phyloP scores from a whole-genome alignment of 805 yeast genomes.

The Kodamaea lidongshanica region DNA sequence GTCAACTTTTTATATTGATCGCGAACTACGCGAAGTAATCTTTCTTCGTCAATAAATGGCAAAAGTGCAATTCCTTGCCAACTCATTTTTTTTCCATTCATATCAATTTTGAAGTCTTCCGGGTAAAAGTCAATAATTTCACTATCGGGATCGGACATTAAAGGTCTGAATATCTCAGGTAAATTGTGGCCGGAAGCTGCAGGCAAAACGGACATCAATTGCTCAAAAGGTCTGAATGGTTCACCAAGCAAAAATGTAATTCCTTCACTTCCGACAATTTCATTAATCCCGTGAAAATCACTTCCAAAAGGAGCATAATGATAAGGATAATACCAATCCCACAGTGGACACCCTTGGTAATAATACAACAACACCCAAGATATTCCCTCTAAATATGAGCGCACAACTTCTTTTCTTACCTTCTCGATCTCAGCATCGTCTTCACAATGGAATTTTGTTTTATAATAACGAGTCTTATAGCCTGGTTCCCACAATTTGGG shows the following conservation, averaged over 20 bases:
- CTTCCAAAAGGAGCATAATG: conserved; percentile 98
- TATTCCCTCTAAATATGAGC: conserved; percentile 83
- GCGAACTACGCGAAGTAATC: conserved; percentile 62
- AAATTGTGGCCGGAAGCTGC: conserved; percentile 86
- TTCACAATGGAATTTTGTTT: conserved; percentile 58
- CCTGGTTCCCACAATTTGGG: conserved; percentile 82
- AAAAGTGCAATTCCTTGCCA: conserved; percentile 92
- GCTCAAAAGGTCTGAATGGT: conserved; percentile 90
- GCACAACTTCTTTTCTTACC: conserved; percentile 54
- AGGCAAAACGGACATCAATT: conserved; percentile 89
- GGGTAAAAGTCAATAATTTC: conserved; percentile 91
- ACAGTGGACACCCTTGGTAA: conserved; percentile 96
- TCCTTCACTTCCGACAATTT: conserved; percentile 38
- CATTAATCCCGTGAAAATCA: conserved; percentile 60
- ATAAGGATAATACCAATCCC: conserved; percentile 97
- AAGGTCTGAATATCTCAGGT: conserved; percentile 72
- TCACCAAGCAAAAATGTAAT: conserved; percentile 59
- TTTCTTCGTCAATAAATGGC: conserved; percentile 84
- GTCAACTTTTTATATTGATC: conserved; percentile 58
- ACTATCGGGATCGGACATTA: conserved; percentile 75
- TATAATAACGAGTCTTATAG: conserved; percentile 74
- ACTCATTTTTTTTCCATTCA: conserved; percentile 91
- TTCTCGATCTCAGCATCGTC: conserved; percentile 49
- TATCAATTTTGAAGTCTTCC: conserved; percentile 78
- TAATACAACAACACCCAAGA: conserved; percentile 95